Percentiles rank a stretch among this genome's conserved stretches.
phyloP scores from a whole-genome alignment of 2,329 filamentous ascomycete species.

The Remersonia thermophila region DNA sequence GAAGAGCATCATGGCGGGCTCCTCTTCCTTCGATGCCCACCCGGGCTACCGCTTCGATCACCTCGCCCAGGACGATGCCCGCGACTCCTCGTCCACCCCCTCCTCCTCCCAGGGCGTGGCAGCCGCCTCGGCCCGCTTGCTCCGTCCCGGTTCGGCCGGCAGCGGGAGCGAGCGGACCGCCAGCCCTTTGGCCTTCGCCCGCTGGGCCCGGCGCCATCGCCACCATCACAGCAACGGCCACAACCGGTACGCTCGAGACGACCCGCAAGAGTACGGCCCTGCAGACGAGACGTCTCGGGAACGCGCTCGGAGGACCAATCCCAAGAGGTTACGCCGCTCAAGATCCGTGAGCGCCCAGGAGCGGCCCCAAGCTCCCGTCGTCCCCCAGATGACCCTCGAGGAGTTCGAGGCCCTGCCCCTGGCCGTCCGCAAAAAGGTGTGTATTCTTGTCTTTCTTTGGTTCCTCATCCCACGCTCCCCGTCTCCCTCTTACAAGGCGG shows the following conservation, averaged over 20 bases:
- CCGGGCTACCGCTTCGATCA: conserved; percentile 4
- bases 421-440: conserved; percentile 40
- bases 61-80: conserved; percentile 1
- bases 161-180: conserved; percentile 12
- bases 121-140: conserved; percentile 3
- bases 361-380: conserved; percentile 12
- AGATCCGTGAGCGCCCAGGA: conserved; percentile 16
- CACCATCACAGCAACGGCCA: conserved; percentile 10
- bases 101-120: conserved; percentile 3
- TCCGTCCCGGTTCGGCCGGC: conserved; percentile 11
- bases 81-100: conserved; percentile 7
- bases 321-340: conserved; percentile 12
- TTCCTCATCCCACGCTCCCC: conserved; percentile 2
- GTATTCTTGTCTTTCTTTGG: conserved; percentile 14
- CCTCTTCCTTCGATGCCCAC: conserved; percentile 8
- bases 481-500: conserved; percentile 2
- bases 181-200: conserved; percentile 14
- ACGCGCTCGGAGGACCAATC: conserved; percentile 8
- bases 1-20: conserved; percentile 13
- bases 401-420: conserved; percentile 38
- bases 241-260: conserved; percentile 2
- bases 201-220: conserved; percentile 16
- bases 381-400: conserved; percentile 28
- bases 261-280: conserved; percentile 4
- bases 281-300: conserved; percentile 8